A percentile compares a stretch with the other conserved stretches of the same genome.
Conservation (phyloP, 129 eudicot species). For the Centaurea solstitialis region DNA sequence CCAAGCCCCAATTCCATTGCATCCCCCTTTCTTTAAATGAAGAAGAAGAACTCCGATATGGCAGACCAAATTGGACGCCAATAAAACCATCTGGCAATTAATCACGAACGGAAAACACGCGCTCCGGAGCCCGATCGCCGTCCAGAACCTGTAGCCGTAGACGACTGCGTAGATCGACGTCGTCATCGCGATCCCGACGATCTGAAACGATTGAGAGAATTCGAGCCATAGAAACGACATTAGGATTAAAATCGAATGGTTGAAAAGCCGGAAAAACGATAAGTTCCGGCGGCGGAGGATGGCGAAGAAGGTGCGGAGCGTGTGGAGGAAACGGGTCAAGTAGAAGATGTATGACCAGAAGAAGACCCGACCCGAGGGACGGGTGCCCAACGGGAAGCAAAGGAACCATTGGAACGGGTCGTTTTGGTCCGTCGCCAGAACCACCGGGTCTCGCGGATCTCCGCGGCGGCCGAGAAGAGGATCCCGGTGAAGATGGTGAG, state of each 20-base stretch:
- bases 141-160: conserved; percentile 90
- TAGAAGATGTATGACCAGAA: conserved; percentile 88
- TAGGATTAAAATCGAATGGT: conserved; percentile 61
- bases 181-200: conserved; percentile 58
- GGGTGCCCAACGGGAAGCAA: conserved; percentile 90
- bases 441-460: conserved; percentile 93
- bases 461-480: conserved; percentile 78
- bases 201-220: conserved; percentile 83
- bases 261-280: conserved; percentile 51
- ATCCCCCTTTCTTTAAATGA: conserved; percentile 74
- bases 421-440: conserved; percentile 65
- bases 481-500: conserved; percentile 70
- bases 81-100: conserved; percentile 59
- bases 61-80: conserved; percentile 57
- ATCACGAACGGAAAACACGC: conserved; percentile 81
- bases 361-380: conserved; percentile 90
- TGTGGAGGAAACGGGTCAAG: conserved; percentile 81
- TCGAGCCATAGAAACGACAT: conserved; percentile 86
- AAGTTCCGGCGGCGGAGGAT: conserved; percentile 47
- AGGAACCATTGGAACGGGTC: conserved; percentile 82
- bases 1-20: conserved; percentile 96
- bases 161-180: conserved; percentile 57
- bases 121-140: conserved; percentile 70
- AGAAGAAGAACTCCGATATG: conserved; percentile 67
- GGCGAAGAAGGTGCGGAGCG: conserved; percentile 52